A percentile compares a stretch with the other conserved stretches of the same genome.
These are phyloP conservation scores for Carnegiea gigantea DNA, from an alignment of 179 eudicot species.

Conservation along the genomic window DNA sequence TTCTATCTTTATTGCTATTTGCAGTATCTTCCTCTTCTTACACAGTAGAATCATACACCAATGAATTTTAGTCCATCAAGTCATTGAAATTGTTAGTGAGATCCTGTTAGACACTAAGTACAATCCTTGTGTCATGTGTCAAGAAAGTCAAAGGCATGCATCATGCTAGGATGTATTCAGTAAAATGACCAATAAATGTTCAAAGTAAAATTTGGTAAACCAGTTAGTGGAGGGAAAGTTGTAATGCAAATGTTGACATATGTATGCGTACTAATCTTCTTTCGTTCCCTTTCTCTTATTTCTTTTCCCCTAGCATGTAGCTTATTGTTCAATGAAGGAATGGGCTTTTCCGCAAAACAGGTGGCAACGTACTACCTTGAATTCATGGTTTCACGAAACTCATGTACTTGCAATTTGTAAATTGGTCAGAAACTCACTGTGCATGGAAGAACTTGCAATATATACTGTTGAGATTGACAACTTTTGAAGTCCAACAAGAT, in stretches of 20 bases:
- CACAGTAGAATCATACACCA: not conserved
- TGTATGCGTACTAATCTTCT: too few relatives aligned
- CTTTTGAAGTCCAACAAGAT: too few relatives aligned
- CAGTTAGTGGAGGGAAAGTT: too few relatives aligned
- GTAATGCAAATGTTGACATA: too few relatives aligned
- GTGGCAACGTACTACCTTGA: constrained; percentile 11
- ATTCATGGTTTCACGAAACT: not conserved
- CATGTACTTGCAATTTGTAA: not conserved
- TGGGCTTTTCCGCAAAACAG: not conserved
- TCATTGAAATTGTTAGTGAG: not conserved
- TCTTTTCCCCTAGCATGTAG: not conserved
- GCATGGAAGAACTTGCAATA: constrained; percentile 20
- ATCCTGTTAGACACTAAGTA: not conserved
- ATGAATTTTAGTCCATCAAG: not conserved
- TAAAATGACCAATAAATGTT: too few relatives aligned
- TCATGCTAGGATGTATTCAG: not conserved
- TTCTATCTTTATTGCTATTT: not conserved
- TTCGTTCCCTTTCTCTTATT: too few relatives aligned
- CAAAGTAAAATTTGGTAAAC: too few relatives aligned
- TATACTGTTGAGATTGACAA: not conserved
- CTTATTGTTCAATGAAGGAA: not conserved
- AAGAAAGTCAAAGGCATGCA: not conserved
- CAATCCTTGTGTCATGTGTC: not conserved
- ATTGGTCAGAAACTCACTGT: constrained; percentile 8
- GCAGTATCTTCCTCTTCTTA: not conserved